A percentile compares a stretch with the other conserved stretches of the same genome.
These are phyloP conservation scores for Pontederia crassipes DNA, from an alignment of 176 grass and related monocot genomes.

Conservation along the genomic window DNA sequence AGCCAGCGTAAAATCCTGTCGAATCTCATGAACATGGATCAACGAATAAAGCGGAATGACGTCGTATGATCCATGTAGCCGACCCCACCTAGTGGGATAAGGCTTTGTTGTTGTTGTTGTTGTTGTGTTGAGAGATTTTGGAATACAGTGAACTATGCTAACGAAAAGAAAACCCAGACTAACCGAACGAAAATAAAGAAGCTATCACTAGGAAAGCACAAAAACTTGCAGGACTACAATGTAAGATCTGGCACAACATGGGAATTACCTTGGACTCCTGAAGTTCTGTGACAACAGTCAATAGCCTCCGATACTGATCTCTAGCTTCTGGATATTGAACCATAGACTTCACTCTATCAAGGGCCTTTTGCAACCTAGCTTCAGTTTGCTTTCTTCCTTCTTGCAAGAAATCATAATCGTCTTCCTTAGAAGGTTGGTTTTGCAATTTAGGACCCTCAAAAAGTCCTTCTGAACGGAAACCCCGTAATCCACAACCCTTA, in stretches of 20 bases:
- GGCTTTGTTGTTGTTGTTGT: too few species aligned
- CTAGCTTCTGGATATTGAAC: slow-evolving; percentile 97
- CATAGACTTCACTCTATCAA: slow-evolving; percentile 88
- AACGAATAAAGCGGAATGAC: too few species aligned
- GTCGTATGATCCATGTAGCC: too few species aligned
- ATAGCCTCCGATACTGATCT: slow-evolving; percentile 78
- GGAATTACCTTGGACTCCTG: slow-evolving; percentile 55
- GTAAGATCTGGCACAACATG: background rate
- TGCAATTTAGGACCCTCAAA: slow-evolving; percentile 40
- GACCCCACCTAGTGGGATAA: too few species aligned
- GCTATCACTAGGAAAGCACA: background rate
- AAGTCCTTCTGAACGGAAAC: slow-evolving; percentile 53
- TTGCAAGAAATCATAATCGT: slow-evolving; percentile 77
- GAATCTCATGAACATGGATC: too few species aligned
- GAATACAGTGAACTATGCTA: too few species aligned
- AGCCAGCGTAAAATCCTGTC: too few species aligned
- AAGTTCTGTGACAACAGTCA: slow-evolving; percentile 62
- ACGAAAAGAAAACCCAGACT: too few species aligned
- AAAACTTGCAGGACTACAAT: background rate
- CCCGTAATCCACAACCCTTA: slow-evolving; percentile 60
- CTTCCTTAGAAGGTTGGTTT: slow-evolving; percentile 45
- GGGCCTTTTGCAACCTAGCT: slow-evolving; percentile 71
- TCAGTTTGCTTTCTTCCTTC: slow-evolving; percentile 91
- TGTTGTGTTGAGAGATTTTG: too few species aligned
- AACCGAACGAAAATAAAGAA: too few species aligned